Evolutionary conservation across 768 basidiomycete species (phyloP).

Genomic region (Boletus fagicola): DNA sequence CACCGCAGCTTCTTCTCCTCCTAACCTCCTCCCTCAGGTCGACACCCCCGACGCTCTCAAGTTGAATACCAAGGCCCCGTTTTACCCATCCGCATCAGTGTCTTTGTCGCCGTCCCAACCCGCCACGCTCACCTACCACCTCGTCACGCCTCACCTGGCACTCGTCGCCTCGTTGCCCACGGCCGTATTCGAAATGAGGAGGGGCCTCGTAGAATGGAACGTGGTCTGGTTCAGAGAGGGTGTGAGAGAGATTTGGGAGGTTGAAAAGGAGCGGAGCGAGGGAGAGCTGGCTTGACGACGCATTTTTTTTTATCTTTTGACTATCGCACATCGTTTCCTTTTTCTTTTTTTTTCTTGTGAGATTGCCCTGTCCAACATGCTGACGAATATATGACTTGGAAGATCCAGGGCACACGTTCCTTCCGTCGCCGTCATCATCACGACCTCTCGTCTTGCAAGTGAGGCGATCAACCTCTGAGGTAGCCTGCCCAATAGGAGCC

Average conservation of each 20-base stretch:
- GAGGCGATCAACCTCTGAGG: neutral
- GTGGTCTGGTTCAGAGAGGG: slow-evolving; percentile 84
- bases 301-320: neutral
- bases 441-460: neutral
- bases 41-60: slow-evolving; percentile 6
- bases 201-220: slow-evolving; percentile 83
- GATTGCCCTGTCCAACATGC: neutral
- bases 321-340: neutral
- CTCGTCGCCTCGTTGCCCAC: slow-evolving; percentile 74
- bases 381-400: slow-evolving; percentile 1
- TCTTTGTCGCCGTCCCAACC: slow-evolving; percentile 55
- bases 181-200: slow-evolving; percentile 64
- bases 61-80: slow-evolving; percentile 42
- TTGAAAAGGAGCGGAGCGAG: slow-evolving; percentile 55
- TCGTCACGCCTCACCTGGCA: slow-evolving; percentile 70
- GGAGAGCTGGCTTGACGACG: slow-evolving; percentile 16
- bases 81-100: slow-evolving; percentile 69
- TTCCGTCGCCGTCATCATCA: neutral
- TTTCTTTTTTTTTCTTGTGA: neutral
- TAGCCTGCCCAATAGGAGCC: neutral
- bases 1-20: neutral
- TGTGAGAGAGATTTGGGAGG: slow-evolving; percentile 75
- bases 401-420: neutral
- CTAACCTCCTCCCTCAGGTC: neutral
- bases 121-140: slow-evolving; percentile 81